Percentiles rank a stretch among this genome's conserved stretches.
Conservation (phyloP, 495 filamentous ascomycete genomes). For the Amphirosellinia nigrospora region DNA sequence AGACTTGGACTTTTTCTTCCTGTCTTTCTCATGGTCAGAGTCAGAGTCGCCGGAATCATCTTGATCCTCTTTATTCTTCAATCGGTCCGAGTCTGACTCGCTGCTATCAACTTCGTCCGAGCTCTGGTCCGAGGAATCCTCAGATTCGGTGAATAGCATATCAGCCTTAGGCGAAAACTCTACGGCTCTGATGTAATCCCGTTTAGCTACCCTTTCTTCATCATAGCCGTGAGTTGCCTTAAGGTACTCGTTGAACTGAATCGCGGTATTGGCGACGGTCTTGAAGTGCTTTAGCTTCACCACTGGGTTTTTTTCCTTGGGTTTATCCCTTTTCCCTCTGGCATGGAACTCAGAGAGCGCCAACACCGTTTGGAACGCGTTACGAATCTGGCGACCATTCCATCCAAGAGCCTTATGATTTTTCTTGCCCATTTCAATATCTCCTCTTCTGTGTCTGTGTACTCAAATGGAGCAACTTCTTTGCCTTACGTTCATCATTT, state of each 20-base stretch:
- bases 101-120: background rate
- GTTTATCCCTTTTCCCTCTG: background rate
- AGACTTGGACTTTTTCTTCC: background rate
- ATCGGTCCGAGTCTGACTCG: background rate
- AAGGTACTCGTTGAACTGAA: background rate
- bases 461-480: background rate
- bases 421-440: constrained; percentile 1
- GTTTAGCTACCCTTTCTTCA: background rate
- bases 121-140: background rate
- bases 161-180: background rate
- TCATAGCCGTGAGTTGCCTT: background rate
- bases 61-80: background rate
- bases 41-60: background rate
- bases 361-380: background rate
- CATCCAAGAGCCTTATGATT: background rate
- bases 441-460: background rate
- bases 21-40: background rate
- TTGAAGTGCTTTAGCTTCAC: background rate
- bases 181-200: background rate
- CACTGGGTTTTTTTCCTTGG: background rate
- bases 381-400: constrained; percentile 4
- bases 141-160: background rate
- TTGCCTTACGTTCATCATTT: background rate
- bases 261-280: background rate
- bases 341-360: background rate